Evolutionary conservation across 371 early-diverging fungal species (phyloP), one percentile per base, ranked within the genome.

Genomic region (Apophysomyces elegans): DNA sequence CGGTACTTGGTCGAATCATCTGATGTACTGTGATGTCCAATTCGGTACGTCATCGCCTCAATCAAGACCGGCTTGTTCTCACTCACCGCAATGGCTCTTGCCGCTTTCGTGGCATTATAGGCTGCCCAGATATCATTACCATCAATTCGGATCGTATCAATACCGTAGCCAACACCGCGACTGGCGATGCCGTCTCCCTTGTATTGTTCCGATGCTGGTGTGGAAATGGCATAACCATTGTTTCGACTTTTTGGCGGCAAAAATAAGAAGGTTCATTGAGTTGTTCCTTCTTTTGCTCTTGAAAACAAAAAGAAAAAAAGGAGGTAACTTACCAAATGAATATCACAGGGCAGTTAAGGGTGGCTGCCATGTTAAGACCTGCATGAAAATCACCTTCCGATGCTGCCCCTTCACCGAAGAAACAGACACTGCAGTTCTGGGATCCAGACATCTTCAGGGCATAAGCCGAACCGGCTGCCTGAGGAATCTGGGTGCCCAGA

Each of bases 371-470:
- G 78, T 99, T 99, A 61, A 99, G 76, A 7, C 95, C 99, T 6
- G 97, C 94, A 76, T 99, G 99, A 79, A 98, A 98, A 77, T 99
- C 99, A 59, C 99, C 99, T 76, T 99, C 99, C 16, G 91, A 90
- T 21, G 99, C 98, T 36, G 98, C 96, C 43, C 98, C 99, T 74
- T 99, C 99, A 35, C 99, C 99, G 87, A 99, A 99, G 80, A 93
- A 99, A 84, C 96, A 95, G 56, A 97, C 83, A 7, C 88, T 90
- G 67, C 90, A 89, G 65, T 91, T 91, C 62, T 91, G 83, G 58
- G 86, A 83, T 3, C 93, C 92, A 37, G 86, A 80, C 39, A 90
- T 78, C 71, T 98, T 98, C 63, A 96, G 77, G 0, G 97, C 97
- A 72, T 96, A 99, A n/a, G 96, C 99, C 13, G 98, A 90, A 35